Evolutionary conservation across 129 eudicot species (phyloP), one percentile per base, ranked within the genome.

Genomic region (Solidago caesia): DNA sequence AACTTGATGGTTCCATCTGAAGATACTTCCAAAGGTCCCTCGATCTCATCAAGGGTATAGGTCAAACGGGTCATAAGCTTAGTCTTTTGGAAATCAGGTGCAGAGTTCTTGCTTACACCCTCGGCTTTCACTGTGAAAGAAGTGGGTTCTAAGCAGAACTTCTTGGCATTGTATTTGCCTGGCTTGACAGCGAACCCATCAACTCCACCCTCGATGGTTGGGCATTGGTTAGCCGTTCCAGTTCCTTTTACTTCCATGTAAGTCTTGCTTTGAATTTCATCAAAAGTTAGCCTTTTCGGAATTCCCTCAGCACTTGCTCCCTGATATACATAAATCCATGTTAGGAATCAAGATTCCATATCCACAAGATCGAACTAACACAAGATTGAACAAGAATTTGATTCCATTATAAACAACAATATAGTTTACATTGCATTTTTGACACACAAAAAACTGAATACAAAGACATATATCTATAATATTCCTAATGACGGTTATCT

Each of bases 151-250:
- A 92, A 74, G 81, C 98, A 92, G 82, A 92, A 84, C 57, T 89
- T 92, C 89, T 92, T 92, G 78, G 94, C 91, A 44, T 71, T 77
- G 96, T 92, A 92, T 70, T 92, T 89, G 75, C 98, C 98, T 5
- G 92, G 41, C 77, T 89, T 89, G 86, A 92, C 87, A 29, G 90
- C 84, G 48, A 92, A 92, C 15, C 75, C 79, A 6, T 84, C 87
- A 8, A 80, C 80, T 49, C 98, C 98, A n/a, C 96, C 96, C 6
- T 85, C 96, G 8, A 92, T 81, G 79, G 92, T 92, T 73, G 98
- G 96, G 86, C 98, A 92, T 68, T 92, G 98, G 92, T 92, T 92
- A 27, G 98, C 98, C 5, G 96, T 92, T 7, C 98, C 98, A 2
- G 96, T 87, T 76, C 98, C 98, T 79, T 92, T 92, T 12, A 92